These are phyloP conservation scores for Cystobasidium onofrii DNA, from an alignment of 768 basidiomycete genomes.

Conservation along the genomic window DNA sequence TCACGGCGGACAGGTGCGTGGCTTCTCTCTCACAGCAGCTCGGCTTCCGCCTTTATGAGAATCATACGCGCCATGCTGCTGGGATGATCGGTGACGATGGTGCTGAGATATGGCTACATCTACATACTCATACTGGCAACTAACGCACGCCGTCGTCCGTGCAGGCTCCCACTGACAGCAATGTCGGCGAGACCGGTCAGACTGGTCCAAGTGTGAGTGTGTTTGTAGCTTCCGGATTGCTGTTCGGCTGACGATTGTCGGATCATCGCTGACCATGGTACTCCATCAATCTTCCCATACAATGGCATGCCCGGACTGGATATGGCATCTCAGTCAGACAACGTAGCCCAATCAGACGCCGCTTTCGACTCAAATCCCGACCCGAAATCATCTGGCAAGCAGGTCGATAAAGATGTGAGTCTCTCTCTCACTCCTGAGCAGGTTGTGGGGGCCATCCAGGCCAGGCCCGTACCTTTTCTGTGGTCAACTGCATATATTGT, in stretches of 20 bases:
- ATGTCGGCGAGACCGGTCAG: slow-evolving; percentile 2
- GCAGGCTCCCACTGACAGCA: slow-evolving; percentile 7
- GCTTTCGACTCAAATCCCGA: slow-evolving; percentile 17
- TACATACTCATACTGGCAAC: no score
- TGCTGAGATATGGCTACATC: no score
- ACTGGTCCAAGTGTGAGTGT: slow-evolving; percentile 5
- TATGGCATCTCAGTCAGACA: background rate
- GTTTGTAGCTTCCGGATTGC: background rate
- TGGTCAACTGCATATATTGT: no score
- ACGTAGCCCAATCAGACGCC: background rate
- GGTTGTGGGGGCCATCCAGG: no score
- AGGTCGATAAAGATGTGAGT: background rate
- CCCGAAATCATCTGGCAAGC: background rate
- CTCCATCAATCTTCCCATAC: background rate
- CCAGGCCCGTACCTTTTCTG: no score
- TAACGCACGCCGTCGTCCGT: background rate
- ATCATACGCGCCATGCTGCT: no score
- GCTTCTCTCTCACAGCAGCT: background rate
- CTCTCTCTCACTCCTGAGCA: background rate
- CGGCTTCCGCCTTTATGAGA: no score
- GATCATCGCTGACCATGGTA: no score
- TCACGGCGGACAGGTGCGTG: slow-evolving; percentile 17
- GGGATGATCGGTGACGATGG: no score
- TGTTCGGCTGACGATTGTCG: no score
- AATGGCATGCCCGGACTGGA: no score